Evolutionary conservation across 306 rosid species (phyloP), one percentile per base, ranked within the genome.

Genomic region (Cicer yamashitae): DNA sequence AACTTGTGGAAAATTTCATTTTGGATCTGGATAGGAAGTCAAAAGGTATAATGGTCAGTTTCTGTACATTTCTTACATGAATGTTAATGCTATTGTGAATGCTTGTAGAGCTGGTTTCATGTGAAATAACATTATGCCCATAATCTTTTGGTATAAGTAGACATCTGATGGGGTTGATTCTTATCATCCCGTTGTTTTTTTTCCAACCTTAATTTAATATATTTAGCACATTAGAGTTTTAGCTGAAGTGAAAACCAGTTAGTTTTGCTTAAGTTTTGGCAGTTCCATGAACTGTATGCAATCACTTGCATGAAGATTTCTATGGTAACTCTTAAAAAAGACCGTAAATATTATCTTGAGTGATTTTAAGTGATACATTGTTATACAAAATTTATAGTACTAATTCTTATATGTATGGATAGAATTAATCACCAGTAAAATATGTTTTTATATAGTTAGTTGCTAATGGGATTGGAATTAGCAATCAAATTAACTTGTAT

Each of bases 1-100:
- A 84, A 79, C 81, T 91, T 45, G 97, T 93, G 77, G 92, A 89
- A 62, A 86, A 84, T 77, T 83, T 81, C 63, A 86, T 91, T 74
- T 64, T 74, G 76, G 91, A 88, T 82, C 73, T 89, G 69, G 91
- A 88, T 71, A 88, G 73, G 78, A 93, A 87, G 82, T 88, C 88
- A 37, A 83, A 83, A 77, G 96, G 97, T 91, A 86, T 50, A 10
- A 38, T 64, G 0, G 13, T 30, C 77, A 0, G 7, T 39, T 75
- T 77, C 44, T 80, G 6, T 30, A 52, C 71, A 38, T 46, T 50
- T 46, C 14, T 54, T 40, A 17, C 77, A 11, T 10, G 17, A 11
- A 66, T 66, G 14, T 10, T 63, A 53, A 53, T 53, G 60, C 18
- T 53, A 43, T 25, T 11, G 15, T 30, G n/a, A 58, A 6, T 58